Conservation (phyloP, 345 rosid species). For the Eucalyptus marginata region DNA sequence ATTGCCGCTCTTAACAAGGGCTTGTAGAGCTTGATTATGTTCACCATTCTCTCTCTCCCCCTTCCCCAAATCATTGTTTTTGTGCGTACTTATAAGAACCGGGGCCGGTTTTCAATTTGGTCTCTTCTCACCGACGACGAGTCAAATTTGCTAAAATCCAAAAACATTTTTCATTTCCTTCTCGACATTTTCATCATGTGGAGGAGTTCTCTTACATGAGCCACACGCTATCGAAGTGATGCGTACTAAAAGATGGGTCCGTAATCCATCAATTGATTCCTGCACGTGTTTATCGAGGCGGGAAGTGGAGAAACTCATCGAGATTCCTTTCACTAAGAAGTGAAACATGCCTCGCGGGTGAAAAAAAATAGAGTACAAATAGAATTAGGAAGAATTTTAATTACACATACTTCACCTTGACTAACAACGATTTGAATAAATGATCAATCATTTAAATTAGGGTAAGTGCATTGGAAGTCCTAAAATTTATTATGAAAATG, state of each 20-base stretch:
- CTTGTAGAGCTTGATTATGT: not conserved
- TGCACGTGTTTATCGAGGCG: not conserved
- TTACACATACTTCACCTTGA: too few relatives aligned
- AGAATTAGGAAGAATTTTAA: too few relatives aligned
- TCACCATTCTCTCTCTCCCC: conserved; percentile 1
- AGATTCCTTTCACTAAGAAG: too few relatives aligned
- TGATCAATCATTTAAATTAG: not conserved
- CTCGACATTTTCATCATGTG: not conserved
- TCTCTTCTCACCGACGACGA: not conserved
- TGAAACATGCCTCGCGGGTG: not conserved
- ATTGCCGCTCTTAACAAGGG: not conserved
- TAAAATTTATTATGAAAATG: too few relatives aligned
- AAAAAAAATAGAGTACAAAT: not conserved
- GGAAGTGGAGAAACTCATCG: too few relatives aligned
- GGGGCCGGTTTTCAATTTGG: not conserved
- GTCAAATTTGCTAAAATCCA: not conserved
- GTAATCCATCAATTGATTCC: not conserved
- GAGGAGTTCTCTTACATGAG: not conserved
- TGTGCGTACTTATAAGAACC: not conserved
- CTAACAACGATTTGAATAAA: not conserved
- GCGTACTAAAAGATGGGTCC: not conserved
- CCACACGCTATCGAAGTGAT: not conserved
- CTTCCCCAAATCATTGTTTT: not conserved
- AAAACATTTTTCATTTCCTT: not conserved
- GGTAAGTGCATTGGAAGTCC: too few relatives aligned